Evolutionary conservation across 306 rosid species (phyloP).

Genomic region (Morella rubra): DNA sequence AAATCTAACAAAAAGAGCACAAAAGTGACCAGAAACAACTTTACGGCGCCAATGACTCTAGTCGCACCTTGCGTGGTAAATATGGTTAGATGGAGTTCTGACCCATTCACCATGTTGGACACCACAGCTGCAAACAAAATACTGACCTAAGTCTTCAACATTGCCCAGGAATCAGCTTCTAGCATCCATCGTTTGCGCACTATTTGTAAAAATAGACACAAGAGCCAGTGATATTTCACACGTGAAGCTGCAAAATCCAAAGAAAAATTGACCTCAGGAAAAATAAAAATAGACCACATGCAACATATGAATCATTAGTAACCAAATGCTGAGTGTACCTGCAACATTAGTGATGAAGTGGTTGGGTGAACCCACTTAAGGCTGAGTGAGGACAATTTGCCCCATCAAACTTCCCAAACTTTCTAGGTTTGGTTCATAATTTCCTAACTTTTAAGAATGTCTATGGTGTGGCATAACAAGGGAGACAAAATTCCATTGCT

Average conservation of each 20-base stretch:
- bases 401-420: not conserved
- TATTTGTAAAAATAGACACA: not conserved
- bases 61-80: constrained; percentile 1
- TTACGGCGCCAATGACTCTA: not conserved
- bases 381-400: not conserved
- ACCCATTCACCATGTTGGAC: not conserved
- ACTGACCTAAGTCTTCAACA: not conserved
- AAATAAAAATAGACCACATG: not conserved
- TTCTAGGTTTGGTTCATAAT: not conserved
- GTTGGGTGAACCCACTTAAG: not conserved
- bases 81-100: not conserved
- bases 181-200: not conserved
- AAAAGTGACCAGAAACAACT: not conserved
- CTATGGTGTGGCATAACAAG: not conserved
- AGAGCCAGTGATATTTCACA: not conserved
- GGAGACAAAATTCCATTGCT: not conserved
- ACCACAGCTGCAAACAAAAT: constrained; percentile 1
- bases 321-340: not conserved
- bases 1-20: not conserved
- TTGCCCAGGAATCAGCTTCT: not conserved
- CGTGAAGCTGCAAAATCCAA: not conserved
- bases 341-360: not conserved
- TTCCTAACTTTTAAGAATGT: not conserved
- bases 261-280: not conserved
- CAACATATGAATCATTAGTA: not conserved